phyloP scores from a whole-genome alignment of 495 filamentous ascomycete species.

The Elaphomyces granulatus region DNA sequence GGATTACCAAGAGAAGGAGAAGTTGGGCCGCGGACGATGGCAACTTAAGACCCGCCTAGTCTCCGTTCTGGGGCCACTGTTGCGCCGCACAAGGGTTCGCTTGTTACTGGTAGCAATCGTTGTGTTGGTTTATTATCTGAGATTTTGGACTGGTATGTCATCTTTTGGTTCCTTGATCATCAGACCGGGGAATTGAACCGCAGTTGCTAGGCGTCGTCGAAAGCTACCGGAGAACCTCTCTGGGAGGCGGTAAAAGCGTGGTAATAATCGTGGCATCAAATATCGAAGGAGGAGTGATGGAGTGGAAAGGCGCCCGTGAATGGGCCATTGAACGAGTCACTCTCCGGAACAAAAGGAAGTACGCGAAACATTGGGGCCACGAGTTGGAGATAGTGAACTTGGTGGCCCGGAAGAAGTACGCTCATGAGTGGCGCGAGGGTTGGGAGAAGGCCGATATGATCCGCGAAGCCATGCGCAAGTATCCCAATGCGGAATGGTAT shows the following conservation, averaged over 20 bases:
- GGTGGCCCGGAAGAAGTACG: slow-evolving; percentile 96
- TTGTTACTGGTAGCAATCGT: slow-evolving; percentile 42
- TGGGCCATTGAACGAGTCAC: slow-evolving; percentile 98
- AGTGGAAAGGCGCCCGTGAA: slow-evolving; percentile 93
- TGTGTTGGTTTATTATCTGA: slow-evolving; percentile 48
- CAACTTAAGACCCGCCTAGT: slow-evolving; percentile 13
- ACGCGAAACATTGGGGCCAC: slow-evolving; percentile 82
- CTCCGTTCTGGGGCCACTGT: slow-evolving; percentile 24
- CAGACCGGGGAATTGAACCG: neutral
- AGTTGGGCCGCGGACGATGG: slow-evolving; percentile 40
- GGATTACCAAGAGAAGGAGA: slow-evolving; percentile 63
- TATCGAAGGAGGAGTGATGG: slow-evolving; percentile 93
- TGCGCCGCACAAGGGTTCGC: slow-evolving; percentile 44
- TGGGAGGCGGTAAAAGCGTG: slow-evolving; percentile 80
- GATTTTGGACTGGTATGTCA: slow-evolving; percentile 38
- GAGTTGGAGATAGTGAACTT: slow-evolving; percentile 94
- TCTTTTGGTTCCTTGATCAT: slow-evolving; percentile 20
- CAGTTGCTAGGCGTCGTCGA: slow-evolving; percentile 19
- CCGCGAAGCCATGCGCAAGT: slow-evolving; percentile 79
- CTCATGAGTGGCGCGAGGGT: slow-evolving; percentile 96
- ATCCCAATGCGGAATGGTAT: slow-evolving; percentile 93
- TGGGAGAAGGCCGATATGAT: slow-evolving; percentile 99
- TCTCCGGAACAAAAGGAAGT: slow-evolving; percentile 83
- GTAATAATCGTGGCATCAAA: slow-evolving; percentile 93
- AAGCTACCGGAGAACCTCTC: slow-evolving; percentile 39